Conservation (phyloP, 2,329 filamentous ascomycete species). For the Penicillium sp. region DNA sequence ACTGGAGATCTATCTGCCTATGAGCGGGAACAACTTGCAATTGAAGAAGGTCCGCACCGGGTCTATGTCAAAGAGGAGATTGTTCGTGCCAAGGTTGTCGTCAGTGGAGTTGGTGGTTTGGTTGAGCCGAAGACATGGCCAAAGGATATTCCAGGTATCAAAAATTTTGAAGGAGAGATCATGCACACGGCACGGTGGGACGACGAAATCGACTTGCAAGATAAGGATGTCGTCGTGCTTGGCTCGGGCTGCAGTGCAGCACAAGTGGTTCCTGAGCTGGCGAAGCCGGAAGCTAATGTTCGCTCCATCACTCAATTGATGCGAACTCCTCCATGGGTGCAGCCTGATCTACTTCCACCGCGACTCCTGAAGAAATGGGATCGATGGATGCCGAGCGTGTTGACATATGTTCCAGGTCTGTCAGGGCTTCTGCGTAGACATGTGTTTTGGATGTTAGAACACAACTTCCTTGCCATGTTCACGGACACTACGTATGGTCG, state of each 20-base stretch:
- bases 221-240: slow-evolving; percentile 62
- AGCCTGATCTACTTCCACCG: slow-evolving; percentile 45
- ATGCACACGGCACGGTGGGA: slow-evolving; percentile 64
- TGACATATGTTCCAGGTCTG: slow-evolving; percentile 57
- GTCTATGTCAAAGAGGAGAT: slow-evolving; percentile 57
- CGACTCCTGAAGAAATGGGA: slow-evolving; percentile 49
- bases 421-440: slow-evolving; percentile 51
- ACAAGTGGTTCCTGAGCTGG: slow-evolving; percentile 59
- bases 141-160: slow-evolving; percentile 55
- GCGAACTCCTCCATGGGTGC: slow-evolving; percentile 62
- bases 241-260: slow-evolving; percentile 63
- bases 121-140: slow-evolving; percentile 60
- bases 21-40: slow-evolving; percentile 50
- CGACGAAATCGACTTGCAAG: slow-evolving; percentile 55
- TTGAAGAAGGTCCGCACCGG: slow-evolving; percentile 50
- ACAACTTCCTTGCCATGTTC: slow-evolving; percentile 22
- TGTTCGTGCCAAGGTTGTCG: slow-evolving; percentile 58
- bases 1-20: slow-evolving; percentile 57
- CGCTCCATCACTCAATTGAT: slow-evolving; percentile 65
- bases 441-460: slow-evolving; percentile 43
- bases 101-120: slow-evolving; percentile 60
- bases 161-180: slow-evolving; percentile 59
- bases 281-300: slow-evolving; percentile 52
- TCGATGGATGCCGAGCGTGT: slow-evolving; percentile 52
- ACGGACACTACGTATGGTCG: slow-evolving; percentile 36